Evolutionary conservation across 441 rosid genomes (phyloP), one percentile per base, ranked within the genome.

Genomic region (Erodium texanum): DNA sequence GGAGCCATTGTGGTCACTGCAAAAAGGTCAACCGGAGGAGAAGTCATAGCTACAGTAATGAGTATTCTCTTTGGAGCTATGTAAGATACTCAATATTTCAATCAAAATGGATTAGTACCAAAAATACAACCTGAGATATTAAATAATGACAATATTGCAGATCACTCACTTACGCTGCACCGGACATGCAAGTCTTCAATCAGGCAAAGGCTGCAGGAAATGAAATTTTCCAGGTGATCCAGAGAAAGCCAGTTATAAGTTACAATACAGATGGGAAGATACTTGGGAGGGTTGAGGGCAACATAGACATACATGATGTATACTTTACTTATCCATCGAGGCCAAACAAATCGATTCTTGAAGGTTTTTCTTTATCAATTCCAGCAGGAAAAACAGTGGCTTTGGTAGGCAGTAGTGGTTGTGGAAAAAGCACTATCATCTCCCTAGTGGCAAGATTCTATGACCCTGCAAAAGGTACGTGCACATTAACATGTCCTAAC

Each of bases 161-260:
- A 18, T 18, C 90, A 52, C 82, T 88, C 62, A 88, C 90, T 62
- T 79, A 79, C 72, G 87, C 93, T 56, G 87, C 93, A 58, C 87
- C 93, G 41, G 90, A 87, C 75, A 75, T 85, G 79, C 90, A 85
- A 85, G 70, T 84, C 24, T 87, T 87, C 81, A 84, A 81, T 70
- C 86, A 85, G 68, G 90, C 90, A 63, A 88, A 74, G 75, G 89
- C 87, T 23, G 93, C 90, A 23, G 90, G 90, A 27, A 76, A 67
- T 52, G 89, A 88, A 70, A 81, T 86, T 66, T 84, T 83, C 73
- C 64, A 80, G 67, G 77, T 88, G 62, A 86, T 88, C 38, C 36
- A 70, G 6, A 84, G 86, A 69, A 78, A 83, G 67, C 76, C 90
- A 12, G 29, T 12, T 6, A 82, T 84, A 74, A 71, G 76, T 38